A percentile compares a stretch with the other conserved stretches of the same genome.
Evolutionary conservation across 2,329 filamentous ascomycete genomes (phyloP).

Genomic region (Exophiala phaeomuriformis): DNA sequence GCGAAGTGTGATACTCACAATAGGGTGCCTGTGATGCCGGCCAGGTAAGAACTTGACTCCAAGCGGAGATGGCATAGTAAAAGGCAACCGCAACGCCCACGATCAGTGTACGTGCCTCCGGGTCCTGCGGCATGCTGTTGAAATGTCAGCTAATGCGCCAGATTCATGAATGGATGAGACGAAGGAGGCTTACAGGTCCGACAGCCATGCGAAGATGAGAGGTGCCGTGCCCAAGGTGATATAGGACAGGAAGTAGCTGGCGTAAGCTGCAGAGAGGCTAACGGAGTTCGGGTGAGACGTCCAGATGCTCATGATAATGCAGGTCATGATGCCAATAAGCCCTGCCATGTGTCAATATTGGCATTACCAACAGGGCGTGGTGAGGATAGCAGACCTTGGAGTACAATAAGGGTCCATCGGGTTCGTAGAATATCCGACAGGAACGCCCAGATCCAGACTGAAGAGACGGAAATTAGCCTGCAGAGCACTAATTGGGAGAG

Average conservation of each 20-base stretch:
- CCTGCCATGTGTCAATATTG: not conserved
- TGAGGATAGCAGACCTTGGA: constrained; percentile 35
- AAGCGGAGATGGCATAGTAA: constrained; percentile 47
- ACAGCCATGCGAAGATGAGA: constrained; percentile 34
- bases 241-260: constrained; percentile 47
- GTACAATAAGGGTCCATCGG: constrained; percentile 46
- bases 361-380: not conserved
- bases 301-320: constrained; percentile 50
- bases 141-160: too few species aligned
- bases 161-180: not conserved
- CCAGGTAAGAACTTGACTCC: constrained; percentile 49
- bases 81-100: constrained; percentile 45
- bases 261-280: constrained; percentile 44
- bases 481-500: too few species aligned
- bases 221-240: constrained; percentile 46
- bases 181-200: constrained; percentile 7
- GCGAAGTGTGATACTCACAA: constrained; percentile 24
- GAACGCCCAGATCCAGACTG: constrained; percentile 50
- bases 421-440: constrained; percentile 46
- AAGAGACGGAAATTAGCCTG: constrained; percentile 32
- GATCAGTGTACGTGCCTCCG: constrained; percentile 44
- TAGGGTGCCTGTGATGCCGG: constrained; percentile 46
- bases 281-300: constrained; percentile 40
- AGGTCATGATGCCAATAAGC: constrained; percentile 41
- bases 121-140: constrained; percentile 39